Evolutionary conservation across 768 basidiomycete genomes (phyloP), one percentile per base, ranked within the genome.

Genomic region (Termitomyces sp.): DNA sequence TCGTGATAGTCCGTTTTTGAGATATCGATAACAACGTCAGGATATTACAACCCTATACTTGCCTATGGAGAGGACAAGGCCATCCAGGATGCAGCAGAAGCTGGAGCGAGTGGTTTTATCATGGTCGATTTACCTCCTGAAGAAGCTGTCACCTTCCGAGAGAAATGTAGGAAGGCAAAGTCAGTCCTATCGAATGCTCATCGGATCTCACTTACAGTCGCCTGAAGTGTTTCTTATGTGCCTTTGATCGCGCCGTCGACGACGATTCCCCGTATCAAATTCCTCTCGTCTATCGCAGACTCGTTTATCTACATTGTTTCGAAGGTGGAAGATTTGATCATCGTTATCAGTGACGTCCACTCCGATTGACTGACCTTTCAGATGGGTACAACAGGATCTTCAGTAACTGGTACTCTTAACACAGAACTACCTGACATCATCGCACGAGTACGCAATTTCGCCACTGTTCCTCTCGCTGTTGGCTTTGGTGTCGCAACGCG

Each of bases 351-450:
- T 45, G 39, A 27, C 49, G 27, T 23, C n/a, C 40, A 23, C 47
- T 19, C 32, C 25, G 4, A 12, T 52, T 62, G 35, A 66, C 28
- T 37, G 52, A 43, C 51, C 51, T 56, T 49, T 17, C 55, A 72
- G 92, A 99, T 99, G 97, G 97, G 97, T 14, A 97, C 93, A 1
- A 99, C 97, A 1, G 97, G 97, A 30, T 97, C 96, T 8, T 90
- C 91, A 2, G 85, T 82, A 43, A 73, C 80, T 41, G 82, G 83
- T 12, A 76, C 73, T 0, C 83, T 97, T 66, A 94, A 94, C 62
- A 75, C 69, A 37, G 82, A 81, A 23, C 85, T 98, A 2, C 91
- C 94, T 2, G 83, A 88, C 58, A 88, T 98, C 61, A 83, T 99
- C 50, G 73, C 81, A 23, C 87, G 93, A 35, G 88, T 99, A 46